phyloP scores from a whole-genome alignment of 2,329 filamentous ascomycete genomes.

The Calonectria honghensis region DNA sequence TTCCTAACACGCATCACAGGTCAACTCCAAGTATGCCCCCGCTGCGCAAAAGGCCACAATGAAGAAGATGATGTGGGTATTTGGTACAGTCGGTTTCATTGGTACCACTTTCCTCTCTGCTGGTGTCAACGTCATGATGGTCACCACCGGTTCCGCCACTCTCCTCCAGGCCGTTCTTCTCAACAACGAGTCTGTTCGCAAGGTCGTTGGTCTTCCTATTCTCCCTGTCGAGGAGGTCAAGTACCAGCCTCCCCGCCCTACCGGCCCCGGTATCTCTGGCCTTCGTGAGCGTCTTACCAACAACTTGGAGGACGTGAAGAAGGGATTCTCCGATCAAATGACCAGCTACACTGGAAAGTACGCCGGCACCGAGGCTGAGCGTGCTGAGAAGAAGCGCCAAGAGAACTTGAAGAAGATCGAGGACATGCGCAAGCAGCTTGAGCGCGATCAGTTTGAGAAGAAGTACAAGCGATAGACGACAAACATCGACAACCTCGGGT shows the following conservation, averaged over 20 bases:
- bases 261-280: constrained; percentile 49
- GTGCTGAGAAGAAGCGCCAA: constrained; percentile 60
- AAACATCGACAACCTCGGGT: neutral
- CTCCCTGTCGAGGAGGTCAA: constrained; percentile 53
- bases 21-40: constrained; percentile 60
- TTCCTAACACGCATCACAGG: constrained; percentile 54
- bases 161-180: constrained; percentile 62
- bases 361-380: constrained; percentile 57
- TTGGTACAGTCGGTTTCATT: constrained; percentile 66
- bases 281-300: constrained; percentile 58
- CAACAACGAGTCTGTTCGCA: constrained; percentile 63
- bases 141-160: constrained; percentile 62
- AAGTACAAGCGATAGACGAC: constrained; percentile 61
- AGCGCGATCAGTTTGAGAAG: constrained; percentile 62
- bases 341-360: constrained; percentile 60
- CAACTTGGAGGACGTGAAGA: constrained; percentile 61
- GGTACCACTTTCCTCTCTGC: constrained; percentile 69
- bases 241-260: constrained; percentile 61
- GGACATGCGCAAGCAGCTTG: constrained; percentile 59
- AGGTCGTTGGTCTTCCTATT: constrained; percentile 61
- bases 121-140: constrained; percentile 69
- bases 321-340: constrained; percentile 60
- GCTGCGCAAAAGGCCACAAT: constrained; percentile 60
- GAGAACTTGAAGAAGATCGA: constrained; percentile 61
- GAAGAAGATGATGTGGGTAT: constrained; percentile 65